Conservation (phyloP, 2,329 filamentous ascomycete genomes). For the Kalmusia sp. region DNA sequence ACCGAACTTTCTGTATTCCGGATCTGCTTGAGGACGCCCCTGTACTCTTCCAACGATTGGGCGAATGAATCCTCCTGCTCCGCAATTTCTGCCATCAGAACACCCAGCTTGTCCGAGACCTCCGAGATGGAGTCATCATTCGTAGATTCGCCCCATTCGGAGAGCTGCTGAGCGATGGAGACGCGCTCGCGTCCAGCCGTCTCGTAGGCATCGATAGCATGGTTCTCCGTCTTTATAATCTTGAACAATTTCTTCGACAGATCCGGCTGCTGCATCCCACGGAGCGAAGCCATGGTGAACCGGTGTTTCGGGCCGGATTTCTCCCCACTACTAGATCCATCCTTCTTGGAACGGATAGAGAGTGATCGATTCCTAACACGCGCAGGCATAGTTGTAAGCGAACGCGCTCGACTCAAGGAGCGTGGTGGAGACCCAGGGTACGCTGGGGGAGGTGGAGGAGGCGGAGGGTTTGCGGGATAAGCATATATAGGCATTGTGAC, state of each 20-base stretch:
- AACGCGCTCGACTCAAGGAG: conserved; percentile 28
- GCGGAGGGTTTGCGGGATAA: conserved; percentile 26
- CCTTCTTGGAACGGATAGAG: conserved; percentile 73
- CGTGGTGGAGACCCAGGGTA: conserved; percentile 30
- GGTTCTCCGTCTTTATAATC: conserved; percentile 94
- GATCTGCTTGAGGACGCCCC: conserved; percentile 84
- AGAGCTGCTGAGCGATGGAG: conserved; percentile 86
- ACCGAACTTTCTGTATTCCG: conserved; percentile 95
- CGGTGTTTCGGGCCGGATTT: conserved; percentile 64
- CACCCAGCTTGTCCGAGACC: conserved; percentile 93
- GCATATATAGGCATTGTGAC: conserved; percentile 32
- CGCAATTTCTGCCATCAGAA: conserved; percentile 88
- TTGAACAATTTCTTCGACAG: conserved; percentile 87
- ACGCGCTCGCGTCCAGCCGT: conserved; percentile 83
- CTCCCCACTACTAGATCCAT: conserved; percentile 50
- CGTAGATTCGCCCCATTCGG: conserved; percentile 95
- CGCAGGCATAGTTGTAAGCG: conserved; percentile 38
- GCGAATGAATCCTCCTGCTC: conserved; percentile 92
- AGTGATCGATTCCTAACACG: conserved; percentile 72
- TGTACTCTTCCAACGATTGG: conserved; percentile 84
- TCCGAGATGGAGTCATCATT: conserved; percentile 87
- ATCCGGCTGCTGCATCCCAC: conserved; percentile 84
- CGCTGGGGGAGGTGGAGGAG: conserved; percentile 34
- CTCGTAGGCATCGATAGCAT: conserved; percentile 84
- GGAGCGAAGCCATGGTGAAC: conserved; percentile 87